phyloP scores from a whole-genome alignment of 371 early-diverging fungal genomes.

The Mortierella sp. region DNA sequence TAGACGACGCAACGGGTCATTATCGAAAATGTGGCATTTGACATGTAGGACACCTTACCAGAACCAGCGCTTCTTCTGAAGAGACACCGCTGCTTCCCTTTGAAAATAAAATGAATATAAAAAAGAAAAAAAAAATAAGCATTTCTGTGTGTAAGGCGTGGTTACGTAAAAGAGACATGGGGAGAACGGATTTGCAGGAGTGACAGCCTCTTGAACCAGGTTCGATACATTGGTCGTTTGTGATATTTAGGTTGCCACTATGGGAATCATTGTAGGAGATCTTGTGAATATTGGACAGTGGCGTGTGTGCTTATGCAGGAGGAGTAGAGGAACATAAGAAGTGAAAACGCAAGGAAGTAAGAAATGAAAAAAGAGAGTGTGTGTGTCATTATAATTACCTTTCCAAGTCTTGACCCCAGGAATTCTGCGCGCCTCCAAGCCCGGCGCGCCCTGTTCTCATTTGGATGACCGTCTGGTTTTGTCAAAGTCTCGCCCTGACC shows the following conservation, averaged over 20 bases:
- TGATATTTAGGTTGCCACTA: neutral
- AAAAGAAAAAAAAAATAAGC: neutral
- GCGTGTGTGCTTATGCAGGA: no score
- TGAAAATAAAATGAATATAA: neutral
- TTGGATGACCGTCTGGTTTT: conserved; percentile 10
- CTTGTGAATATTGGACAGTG: neutral
- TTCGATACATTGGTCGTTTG: neutral
- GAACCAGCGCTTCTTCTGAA: conserved; percentile 38
- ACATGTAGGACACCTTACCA: conserved; percentile 17
- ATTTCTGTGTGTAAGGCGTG: no score
- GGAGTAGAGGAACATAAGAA: neutral
- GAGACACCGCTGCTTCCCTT: conserved; percentile 40
- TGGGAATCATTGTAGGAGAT: no score
- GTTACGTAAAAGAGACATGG: neutral
- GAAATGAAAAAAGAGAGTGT: neutral
- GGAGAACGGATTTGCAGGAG: neutral
- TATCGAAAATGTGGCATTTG: neutral
- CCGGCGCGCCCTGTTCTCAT: conserved; percentile 17
- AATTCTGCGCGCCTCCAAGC: conserved; percentile 53
- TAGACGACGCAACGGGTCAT: neutral
- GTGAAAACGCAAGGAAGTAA: neutral
- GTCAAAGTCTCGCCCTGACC: conserved; percentile 4
- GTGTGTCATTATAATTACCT: conserved; percentile 16
- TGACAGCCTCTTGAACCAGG: neutral
- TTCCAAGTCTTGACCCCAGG: conserved; percentile 43